phyloP scores from a whole-genome alignment of 768 basidiomycete genomes.

The Lactifluus pinguis region DNA sequence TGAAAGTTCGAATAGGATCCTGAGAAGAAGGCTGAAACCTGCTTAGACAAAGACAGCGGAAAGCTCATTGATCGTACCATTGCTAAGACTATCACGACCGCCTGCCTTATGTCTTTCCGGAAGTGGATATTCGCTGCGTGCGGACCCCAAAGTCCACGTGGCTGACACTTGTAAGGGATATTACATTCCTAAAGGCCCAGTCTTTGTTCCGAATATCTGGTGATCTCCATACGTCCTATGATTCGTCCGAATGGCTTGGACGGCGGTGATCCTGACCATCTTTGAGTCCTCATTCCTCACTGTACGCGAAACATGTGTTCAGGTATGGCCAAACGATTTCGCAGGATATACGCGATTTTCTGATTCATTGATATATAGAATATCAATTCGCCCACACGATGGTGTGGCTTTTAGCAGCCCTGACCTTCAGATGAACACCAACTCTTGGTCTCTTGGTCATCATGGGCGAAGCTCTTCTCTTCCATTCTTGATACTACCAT shows the following conservation, averaged over 20 bases:
- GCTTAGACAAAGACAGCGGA: no score
- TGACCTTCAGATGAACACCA: no score
- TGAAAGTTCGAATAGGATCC: no score
- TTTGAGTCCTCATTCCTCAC: not conserved
- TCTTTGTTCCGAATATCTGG: constrained; percentile 29
- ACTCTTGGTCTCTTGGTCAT: not conserved
- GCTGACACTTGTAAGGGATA: constrained; percentile 2
- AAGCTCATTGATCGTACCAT: no score
- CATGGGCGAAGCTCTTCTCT: not conserved
- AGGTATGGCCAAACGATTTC: not conserved
- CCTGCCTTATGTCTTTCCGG: not conserved
- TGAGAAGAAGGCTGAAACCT: no score
- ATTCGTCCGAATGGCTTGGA: no score
- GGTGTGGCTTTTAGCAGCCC: not conserved
- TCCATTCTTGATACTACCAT: not conserved
- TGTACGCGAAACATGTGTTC: not conserved
- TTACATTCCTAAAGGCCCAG: constrained; percentile 27
- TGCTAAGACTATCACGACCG: no score
- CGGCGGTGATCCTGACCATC: no score
- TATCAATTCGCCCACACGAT: constrained; percentile 2
- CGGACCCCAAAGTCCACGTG: not conserved
- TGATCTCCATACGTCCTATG: constrained; percentile 2
- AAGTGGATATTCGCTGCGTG: not conserved
- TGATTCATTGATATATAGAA: not conserved
- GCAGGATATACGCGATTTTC: not conserved